phyloP scores from a whole-genome alignment of 495 filamentous ascomycete genomes.

The Ascodesmis nigricans region DNA sequence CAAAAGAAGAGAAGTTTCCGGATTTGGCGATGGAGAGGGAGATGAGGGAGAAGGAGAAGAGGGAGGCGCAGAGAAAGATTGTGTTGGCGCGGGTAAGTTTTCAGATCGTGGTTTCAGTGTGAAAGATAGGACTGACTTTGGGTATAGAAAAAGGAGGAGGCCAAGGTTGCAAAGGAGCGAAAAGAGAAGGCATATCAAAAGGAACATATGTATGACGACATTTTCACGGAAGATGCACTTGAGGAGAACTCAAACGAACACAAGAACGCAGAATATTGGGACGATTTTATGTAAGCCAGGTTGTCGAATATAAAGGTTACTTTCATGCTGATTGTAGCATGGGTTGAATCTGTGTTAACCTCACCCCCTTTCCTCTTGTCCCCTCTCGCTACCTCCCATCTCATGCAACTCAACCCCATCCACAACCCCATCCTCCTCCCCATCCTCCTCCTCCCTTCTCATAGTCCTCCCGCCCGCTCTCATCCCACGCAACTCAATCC shows the following conservation, averaged over 20 bases:
- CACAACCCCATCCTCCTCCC: too few species aligned
- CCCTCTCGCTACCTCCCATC: too few species aligned
- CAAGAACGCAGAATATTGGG: conserved; percentile 36
- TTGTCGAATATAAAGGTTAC: too few species aligned
- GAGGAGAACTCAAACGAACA: conserved; percentile 45
- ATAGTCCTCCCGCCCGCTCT: too few species aligned
- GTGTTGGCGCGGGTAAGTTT: conserved; percentile 40
- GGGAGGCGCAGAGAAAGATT: conserved; percentile 43
- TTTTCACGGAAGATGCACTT: conserved; percentile 46
- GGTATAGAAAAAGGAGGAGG: conserved; percentile 54
- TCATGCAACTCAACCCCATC: too few species aligned
- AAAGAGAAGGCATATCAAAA: conserved; percentile 80
- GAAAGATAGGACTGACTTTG: neutral
- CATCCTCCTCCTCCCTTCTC: too few species aligned
- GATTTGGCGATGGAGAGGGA: conserved; percentile 65
- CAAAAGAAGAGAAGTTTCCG: conserved; percentile 63
- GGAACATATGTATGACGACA: conserved; percentile 83
- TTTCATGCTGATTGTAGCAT: too few species aligned
- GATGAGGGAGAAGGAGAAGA: conserved; percentile 41
- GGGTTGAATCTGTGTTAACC: too few species aligned
- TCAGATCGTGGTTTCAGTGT: too few species aligned
- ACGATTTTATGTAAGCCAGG: conserved; percentile 65
- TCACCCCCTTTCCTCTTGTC: too few species aligned
- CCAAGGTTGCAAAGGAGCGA: conserved; percentile 49
- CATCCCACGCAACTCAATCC: too few species aligned